Percentiles rank a stretch among this genome's conserved stretches.
phyloP scores from a whole-genome alignment of 148 eudicot genomes.

The Arctostaphylos glauca region DNA sequence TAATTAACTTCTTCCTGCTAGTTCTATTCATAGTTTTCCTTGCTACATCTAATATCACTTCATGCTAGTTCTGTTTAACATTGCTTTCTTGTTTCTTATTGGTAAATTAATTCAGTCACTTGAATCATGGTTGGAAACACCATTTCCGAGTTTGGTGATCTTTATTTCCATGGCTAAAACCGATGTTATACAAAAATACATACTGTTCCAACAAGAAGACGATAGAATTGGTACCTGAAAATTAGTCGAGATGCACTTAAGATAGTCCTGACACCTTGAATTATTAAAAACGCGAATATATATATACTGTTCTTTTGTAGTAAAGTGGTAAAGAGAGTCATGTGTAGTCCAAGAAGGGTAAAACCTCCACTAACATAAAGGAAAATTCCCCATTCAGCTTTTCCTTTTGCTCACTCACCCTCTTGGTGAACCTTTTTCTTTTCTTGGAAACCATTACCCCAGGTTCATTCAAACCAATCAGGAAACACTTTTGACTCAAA shows the following conservation, averaged over 20 bases:
- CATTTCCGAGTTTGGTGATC: conserved; percentile 13
- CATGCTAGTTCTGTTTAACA: no score
- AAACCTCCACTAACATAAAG: conserved; percentile 20
- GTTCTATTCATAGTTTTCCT: not conserved
- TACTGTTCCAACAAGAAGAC: no score
- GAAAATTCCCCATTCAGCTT: conserved; percentile 19
- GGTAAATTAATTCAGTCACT: not conserved
- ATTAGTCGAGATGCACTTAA: no score
- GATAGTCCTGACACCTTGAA: no score
- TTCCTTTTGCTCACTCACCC: conserved; percentile 16
- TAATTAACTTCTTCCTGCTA: conserved; percentile 6
- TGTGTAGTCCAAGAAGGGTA: conserved; percentile 22
- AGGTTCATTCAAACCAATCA: conserved; percentile 11
- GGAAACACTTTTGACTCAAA: conserved; percentile 21
- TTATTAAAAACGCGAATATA: not conserved
- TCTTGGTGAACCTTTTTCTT: conserved; percentile 14
- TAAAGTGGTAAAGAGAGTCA: not conserved
- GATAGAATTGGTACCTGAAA: no score
- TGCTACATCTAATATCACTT: no score
- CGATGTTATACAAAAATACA: no score
- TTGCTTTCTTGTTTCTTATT: not conserved
- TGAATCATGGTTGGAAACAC: not conserved
- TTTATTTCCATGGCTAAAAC: not conserved
- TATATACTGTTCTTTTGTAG: conserved; percentile 12
- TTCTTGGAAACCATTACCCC: conserved; percentile 24